Evolutionary conservation across 2,329 filamentous ascomycete genomes (phyloP).

Genomic region (Fusarium irregulare): DNA sequence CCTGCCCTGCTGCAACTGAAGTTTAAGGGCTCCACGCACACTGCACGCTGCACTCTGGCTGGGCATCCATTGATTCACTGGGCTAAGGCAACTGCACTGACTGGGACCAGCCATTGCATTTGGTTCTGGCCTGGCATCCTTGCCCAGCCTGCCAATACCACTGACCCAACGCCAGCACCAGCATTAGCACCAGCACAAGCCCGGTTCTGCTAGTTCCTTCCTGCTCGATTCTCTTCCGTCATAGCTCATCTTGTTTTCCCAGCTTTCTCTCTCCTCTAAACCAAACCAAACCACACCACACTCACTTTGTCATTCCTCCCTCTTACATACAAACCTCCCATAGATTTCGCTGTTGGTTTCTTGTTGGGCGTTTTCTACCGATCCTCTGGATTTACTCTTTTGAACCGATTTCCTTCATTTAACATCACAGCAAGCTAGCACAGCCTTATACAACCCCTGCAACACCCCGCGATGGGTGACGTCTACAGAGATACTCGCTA

Average conservation of each 20-base stretch:
- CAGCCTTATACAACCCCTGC: slow-evolving; percentile 29
- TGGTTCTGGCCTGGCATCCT: slow-evolving; percentile 3
- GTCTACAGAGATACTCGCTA: slow-evolving; percentile 50
- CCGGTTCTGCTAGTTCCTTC: slow-evolving; percentile 25
- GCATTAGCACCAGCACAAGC: neutral
- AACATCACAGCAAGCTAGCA: slow-evolving; percentile 20
- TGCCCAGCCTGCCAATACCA: neutral
- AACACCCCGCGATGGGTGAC: slow-evolving; percentile 51
- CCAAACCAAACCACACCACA: slow-evolving; percentile 15
- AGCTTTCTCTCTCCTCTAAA: slow-evolving; percentile 24
- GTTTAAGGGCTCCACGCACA: slow-evolving; percentile 34
- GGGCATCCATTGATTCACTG: slow-evolving; percentile 2
- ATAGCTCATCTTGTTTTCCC: slow-evolving; percentile 36
- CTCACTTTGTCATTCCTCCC: slow-evolving; percentile 11
- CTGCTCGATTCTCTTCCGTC: slow-evolving; percentile 41
- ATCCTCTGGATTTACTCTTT: slow-evolving; percentile 5
- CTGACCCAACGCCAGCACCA: neutral
- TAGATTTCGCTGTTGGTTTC: slow-evolving; percentile 36
- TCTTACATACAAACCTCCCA: slow-evolving; percentile 26
- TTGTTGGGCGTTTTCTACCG: slow-evolving; percentile 33
- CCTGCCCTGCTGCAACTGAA: slow-evolving; percentile 23
- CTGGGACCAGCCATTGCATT: slow-evolving; percentile 22
- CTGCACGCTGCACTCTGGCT: slow-evolving; percentile 14
- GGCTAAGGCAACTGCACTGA: neutral
- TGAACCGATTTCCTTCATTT: slow-evolving; percentile 4